Conservation (phyloP, 1,139 yeast genomes). For the Zygosaccharomyces pseudobailii region DNA sequence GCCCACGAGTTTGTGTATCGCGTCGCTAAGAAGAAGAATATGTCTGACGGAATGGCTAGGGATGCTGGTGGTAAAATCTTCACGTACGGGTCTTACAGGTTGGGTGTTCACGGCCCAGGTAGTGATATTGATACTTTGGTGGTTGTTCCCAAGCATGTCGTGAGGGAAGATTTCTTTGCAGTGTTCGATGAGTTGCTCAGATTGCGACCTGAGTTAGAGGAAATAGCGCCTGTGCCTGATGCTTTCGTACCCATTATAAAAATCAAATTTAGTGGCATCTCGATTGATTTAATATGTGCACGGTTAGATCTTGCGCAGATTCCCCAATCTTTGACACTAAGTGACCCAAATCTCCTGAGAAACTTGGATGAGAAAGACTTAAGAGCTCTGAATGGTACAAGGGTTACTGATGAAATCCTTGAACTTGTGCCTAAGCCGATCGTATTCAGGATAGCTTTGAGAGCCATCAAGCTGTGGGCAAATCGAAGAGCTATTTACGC, state of each 20-base stretch:
- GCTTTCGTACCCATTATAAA: constrained; percentile 95
- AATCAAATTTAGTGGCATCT: constrained; percentile 79
- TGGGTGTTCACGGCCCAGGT: constrained; percentile 98
- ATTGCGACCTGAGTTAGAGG: constrained; percentile 74
- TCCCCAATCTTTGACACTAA: constrained; percentile 65
- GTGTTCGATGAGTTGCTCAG: constrained; percentile 68
- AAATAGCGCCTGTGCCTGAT: constrained; percentile 89
- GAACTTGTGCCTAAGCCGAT: constrained; percentile 87
- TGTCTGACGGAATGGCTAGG: constrained; percentile 95
- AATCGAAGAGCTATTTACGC: constrained; percentile 91
- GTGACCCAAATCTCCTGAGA: constrained; percentile 76
- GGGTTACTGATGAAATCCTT: constrained; percentile 94
- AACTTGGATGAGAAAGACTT: constrained; percentile 88
- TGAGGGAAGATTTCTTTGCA: constrained; percentile 79
- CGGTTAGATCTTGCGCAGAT: constrained; percentile 75
- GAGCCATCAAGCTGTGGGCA: constrained; percentile 96
- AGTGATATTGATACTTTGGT: constrained; percentile 95
- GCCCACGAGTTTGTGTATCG: constrained; percentile 75
- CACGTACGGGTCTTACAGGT: constrained; percentile 88
- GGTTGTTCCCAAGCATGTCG: constrained; percentile 95
- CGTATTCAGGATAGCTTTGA: constrained; percentile 84
- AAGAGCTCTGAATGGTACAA: constrained; percentile 87
- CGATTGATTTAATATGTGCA: constrained; percentile 87
- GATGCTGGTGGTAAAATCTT: constrained; percentile 97
- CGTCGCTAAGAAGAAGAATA: constrained; percentile 75